These are phyloP conservation scores for Neonothopanus nambi DNA, from an alignment of 1,284 basidiomycete genomes.

Conservation along the genomic window DNA sequence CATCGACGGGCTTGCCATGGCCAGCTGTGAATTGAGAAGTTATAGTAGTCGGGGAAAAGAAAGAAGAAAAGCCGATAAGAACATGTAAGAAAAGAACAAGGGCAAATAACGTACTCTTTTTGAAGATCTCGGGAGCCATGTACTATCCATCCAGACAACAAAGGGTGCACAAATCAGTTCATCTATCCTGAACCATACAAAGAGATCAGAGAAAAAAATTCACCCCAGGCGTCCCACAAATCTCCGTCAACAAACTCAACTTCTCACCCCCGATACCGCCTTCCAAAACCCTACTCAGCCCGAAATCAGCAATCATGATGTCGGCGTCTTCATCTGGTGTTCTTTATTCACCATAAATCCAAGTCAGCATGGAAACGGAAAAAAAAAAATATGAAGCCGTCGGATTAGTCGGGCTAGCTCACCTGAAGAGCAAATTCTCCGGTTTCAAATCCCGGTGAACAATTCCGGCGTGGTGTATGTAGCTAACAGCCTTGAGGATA, in stretches of 20 bases:
- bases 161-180: slow-evolving; percentile 13
- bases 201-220: slow-evolving; percentile 25
- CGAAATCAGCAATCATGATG: slow-evolving; percentile 98
- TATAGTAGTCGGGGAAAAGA: background rate
- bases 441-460: slow-evolving; percentile 99
- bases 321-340: slow-evolving; percentile 89
- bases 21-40: slow-evolving; percentile 56
- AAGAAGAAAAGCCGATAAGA: background rate
- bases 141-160: slow-evolving; percentile 51
- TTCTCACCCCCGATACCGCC: slow-evolving; percentile 75
- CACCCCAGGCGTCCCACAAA: slow-evolving; percentile 89
- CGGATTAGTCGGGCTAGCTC: background rate
- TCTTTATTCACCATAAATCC: slow-evolving; percentile 1
- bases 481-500: slow-evolving; percentile 85
- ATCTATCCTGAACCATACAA: background rate
- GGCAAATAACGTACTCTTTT: slow-evolving; percentile 64
- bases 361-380: too few species aligned
- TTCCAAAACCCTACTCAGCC: slow-evolving; percentile 86
- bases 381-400: too few species aligned
- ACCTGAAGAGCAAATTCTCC: slow-evolving; percentile 93
- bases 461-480: slow-evolving; percentile 91
- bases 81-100: background rate
- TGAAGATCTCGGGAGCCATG: slow-evolving; percentile 99
- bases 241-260: slow-evolving; percentile 87
- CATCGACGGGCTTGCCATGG: slow-evolving; percentile 93